Evolutionary conservation across 352 stramenopile species (phyloP).

Genomic region (Phytopythium helicoides): DNA sequence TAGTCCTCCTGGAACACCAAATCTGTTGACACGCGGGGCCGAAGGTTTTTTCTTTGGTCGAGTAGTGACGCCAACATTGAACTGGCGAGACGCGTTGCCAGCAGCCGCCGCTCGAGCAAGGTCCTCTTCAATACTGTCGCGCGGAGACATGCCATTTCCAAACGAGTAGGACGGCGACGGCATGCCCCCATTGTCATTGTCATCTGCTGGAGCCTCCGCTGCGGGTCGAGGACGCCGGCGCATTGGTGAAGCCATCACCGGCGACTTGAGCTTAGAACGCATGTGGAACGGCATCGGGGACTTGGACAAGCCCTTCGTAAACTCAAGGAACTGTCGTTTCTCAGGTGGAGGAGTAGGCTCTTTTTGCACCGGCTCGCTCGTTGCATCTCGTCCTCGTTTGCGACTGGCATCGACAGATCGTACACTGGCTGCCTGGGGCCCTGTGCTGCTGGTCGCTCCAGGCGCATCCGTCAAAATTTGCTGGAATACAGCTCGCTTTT

Average conservation of each 20-base stretch:
- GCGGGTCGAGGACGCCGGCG: conserved; percentile 6
- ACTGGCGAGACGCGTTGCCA: conserved; percentile 29
- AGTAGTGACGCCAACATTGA: conserved; percentile 36
- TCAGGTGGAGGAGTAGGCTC: conserved; percentile 25
- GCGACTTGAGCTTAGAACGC: conserved; percentile 15
- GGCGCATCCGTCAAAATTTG: conserved; percentile 26
- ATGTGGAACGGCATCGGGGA: conserved; percentile 31
- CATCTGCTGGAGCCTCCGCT: background rate
- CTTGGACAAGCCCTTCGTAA: conserved; percentile 36
- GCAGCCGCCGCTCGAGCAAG: background rate
- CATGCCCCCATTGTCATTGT: background rate
- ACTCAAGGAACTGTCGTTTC: conserved; percentile 39
- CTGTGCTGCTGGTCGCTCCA: background rate
- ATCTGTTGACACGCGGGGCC: conserved; percentile 24
- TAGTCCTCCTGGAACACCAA: conserved; percentile 22
- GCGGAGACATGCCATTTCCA: background rate
- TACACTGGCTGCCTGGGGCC: too few relatives aligned
- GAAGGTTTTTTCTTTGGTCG: conserved; percentile 34
- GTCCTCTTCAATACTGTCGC: conserved; percentile 2
- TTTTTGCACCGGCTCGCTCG: background rate
- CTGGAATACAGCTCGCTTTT: conserved; percentile 49
- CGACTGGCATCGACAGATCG: background rate
- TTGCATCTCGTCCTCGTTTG: conserved; percentile 6
- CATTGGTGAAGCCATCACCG: conserved; percentile 20
- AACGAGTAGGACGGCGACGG: conserved; percentile 2